Percentiles rank a stretch among this genome's conserved stretches.
These are phyloP conservation scores for Sordariomycetes sp. DNA, from an alignment of 2,329 filamentous ascomycete species.

Conservation along the genomic window DNA sequence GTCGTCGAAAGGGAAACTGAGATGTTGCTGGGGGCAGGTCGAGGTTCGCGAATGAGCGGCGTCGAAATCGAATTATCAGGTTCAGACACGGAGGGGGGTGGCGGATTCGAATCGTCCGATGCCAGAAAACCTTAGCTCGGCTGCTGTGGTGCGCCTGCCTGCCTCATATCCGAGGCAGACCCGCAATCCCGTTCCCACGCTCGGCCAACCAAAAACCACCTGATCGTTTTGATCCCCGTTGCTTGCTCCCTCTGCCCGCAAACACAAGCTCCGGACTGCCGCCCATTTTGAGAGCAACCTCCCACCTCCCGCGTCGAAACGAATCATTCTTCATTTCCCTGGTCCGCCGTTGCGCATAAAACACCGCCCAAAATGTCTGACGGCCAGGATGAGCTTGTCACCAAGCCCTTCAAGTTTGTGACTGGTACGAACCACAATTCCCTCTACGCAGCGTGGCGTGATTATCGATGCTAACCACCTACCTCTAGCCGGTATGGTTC, in stretches of 20 bases:
- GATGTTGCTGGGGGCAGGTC: constrained; percentile 1
- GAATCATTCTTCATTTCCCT: background rate
- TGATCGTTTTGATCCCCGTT: constrained; percentile 16
- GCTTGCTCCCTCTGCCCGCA: background rate
- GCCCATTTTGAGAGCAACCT: background rate
- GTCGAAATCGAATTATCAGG: background rate
- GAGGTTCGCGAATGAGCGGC: constrained; percentile 4
- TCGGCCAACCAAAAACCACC: constrained; percentile 17
- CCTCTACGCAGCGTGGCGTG: constrained; percentile 19
- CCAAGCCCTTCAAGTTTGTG: constrained; percentile 99
- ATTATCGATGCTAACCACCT: constrained; percentile 26
- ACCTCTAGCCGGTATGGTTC: constrained; percentile 28
- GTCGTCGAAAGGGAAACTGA: background rate
- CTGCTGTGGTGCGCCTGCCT: constrained; percentile 10
- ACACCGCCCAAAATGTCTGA: constrained; percentile 68
- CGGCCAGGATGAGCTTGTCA: constrained; percentile 65
- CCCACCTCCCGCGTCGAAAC: background rate
- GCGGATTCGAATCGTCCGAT: constrained; percentile 2
- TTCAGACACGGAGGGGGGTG: background rate
- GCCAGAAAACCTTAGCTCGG: constrained; percentile 12
- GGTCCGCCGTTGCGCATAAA: background rate
- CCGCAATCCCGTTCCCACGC: constrained; percentile 1
- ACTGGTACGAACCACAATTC: constrained; percentile 59
- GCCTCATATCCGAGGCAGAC: constrained; percentile 17
- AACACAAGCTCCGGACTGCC: background rate